Conservation (phyloP, 257 asterid genomes). For the Haberlea rhodopensis region DNA sequence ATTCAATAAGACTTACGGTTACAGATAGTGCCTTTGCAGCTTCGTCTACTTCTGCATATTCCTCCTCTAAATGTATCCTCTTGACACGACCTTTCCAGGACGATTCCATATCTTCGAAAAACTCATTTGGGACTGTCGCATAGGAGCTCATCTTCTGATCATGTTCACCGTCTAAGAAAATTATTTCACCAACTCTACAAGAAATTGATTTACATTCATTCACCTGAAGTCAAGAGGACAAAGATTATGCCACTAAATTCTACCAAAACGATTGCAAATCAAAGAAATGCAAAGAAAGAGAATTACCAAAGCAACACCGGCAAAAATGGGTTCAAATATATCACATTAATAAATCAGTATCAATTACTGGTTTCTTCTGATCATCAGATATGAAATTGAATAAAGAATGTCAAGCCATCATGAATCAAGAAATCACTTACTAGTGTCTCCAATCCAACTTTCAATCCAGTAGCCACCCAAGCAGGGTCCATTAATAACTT, state of each 20-base stretch:
- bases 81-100: constrained; percentile 97
- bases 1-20: constrained; percentile 57
- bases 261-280: background rate
- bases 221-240: constrained; percentile 45
- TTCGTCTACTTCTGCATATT: constrained; percentile 68
- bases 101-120: constrained; percentile 87
- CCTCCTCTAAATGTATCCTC: constrained; percentile 83
- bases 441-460: constrained; percentile 69
- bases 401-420: background rate
- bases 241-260: constrained; percentile 10
- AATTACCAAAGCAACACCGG: background rate
- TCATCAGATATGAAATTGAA: constrained; percentile 17
- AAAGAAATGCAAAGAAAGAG: constrained; percentile 17
- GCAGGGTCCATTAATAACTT: constrained; percentile 80
- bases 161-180: constrained; percentile 74
- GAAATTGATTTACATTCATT: constrained; percentile 67
- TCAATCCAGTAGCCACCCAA: constrained; percentile 90
- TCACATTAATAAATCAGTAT: background rate
- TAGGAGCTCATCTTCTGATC: constrained; percentile 64
- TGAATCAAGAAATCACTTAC: constrained; percentile 42
- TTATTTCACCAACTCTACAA: constrained; percentile 69
- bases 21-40: constrained; percentile 69
- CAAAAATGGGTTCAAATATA: background rate
- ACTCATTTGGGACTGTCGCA: constrained; percentile 57
- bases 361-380: constrained; percentile 3